Evolutionary conservation across 2,329 filamentous ascomycete genomes (phyloP).

Genomic region (Ophiocordyceps camponoti-floridani): DNA sequence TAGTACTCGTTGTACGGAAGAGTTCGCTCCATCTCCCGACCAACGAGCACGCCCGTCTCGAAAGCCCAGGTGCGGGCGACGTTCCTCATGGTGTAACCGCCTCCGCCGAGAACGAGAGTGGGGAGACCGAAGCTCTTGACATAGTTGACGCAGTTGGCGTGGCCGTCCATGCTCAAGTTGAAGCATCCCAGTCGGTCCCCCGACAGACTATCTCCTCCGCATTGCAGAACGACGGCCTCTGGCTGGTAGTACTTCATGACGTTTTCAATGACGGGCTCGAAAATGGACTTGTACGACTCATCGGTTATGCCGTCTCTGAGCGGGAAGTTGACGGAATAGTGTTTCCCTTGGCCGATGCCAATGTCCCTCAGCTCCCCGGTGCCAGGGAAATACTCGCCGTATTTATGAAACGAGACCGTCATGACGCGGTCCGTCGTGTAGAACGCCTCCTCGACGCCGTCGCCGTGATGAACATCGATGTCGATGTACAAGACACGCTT

Average conservation of each 20-base stretch:
- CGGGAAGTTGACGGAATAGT: slow-evolving; percentile 83
- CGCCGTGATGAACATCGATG: slow-evolving; percentile 86
- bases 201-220: slow-evolving; percentile 84
- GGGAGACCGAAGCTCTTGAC: slow-evolving; percentile 76
- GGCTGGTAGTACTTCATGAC: slow-evolving; percentile 82
- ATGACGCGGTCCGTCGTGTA: slow-evolving; percentile 86
- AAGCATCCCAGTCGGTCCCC: slow-evolving; percentile 92
- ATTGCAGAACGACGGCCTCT: slow-evolving; percentile 86
- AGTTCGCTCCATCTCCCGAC: slow-evolving; percentile 62
- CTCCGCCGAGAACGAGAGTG: slow-evolving; percentile 82
- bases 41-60: slow-evolving; percentile 81
- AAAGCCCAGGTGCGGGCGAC: slow-evolving; percentile 95
- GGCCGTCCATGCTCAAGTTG: slow-evolving; percentile 91
- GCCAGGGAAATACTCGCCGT: slow-evolving; percentile 88
- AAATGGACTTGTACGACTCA: slow-evolving; percentile 74
- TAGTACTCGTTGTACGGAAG: slow-evolving; percentile 97
- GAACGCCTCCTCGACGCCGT: slow-evolving; percentile 86
- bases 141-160: slow-evolving; percentile 84
- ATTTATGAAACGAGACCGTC: slow-evolving; percentile 91
- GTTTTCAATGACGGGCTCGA: slow-evolving; percentile 71
- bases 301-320: slow-evolving; percentile 87
- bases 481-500: slow-evolving; percentile 96
- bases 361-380: slow-evolving; percentile 78
- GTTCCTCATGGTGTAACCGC: slow-evolving; percentile 93
- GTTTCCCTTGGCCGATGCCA: slow-evolving; percentile 72